Percentiles rank a stretch among this genome's conserved stretches.
These are phyloP conservation scores for Acacia crassicarpa DNA, from an alignment of 306 rosid species.

Conservation along the genomic window DNA sequence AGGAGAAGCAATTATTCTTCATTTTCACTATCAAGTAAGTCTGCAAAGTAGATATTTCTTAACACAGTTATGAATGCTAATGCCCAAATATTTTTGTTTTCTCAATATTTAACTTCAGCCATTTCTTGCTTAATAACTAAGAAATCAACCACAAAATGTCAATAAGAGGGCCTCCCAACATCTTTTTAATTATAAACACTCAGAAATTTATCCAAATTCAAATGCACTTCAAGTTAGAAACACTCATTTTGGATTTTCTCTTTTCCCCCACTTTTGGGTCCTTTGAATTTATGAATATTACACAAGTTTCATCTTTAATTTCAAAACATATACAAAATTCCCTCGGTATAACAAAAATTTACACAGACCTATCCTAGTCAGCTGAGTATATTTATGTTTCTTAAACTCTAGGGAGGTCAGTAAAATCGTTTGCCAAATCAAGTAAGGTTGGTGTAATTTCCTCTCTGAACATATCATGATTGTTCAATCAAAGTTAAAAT, in stretches of 20 bases:
- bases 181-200: neutral
- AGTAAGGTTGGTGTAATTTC: neutral
- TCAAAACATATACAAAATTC: neutral
- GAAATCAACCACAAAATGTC: neutral
- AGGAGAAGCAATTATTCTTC: neutral
- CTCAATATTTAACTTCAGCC: neutral
- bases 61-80: neutral
- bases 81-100: neutral
- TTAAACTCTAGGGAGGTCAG: neutral
- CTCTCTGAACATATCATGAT: neutral
- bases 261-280: neutral
- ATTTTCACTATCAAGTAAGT: neutral
- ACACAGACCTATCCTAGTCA: neutral
- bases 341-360: neutral
- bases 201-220: neutral
- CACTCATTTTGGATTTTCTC: neutral
- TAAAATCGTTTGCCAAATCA: neutral
- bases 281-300: neutral
- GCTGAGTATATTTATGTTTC: neutral
- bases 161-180: neutral
- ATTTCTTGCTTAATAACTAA: neutral
- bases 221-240: slow-evolving; percentile 1
- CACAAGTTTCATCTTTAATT: neutral
- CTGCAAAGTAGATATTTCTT: neutral
- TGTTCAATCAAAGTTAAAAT: neutral